Percentiles rank a stretch among this genome's conserved stretches.
These are phyloP conservation scores for Ziziphus jujuba DNA, from an alignment of 306 rosid species.

Conservation along the genomic window DNA sequence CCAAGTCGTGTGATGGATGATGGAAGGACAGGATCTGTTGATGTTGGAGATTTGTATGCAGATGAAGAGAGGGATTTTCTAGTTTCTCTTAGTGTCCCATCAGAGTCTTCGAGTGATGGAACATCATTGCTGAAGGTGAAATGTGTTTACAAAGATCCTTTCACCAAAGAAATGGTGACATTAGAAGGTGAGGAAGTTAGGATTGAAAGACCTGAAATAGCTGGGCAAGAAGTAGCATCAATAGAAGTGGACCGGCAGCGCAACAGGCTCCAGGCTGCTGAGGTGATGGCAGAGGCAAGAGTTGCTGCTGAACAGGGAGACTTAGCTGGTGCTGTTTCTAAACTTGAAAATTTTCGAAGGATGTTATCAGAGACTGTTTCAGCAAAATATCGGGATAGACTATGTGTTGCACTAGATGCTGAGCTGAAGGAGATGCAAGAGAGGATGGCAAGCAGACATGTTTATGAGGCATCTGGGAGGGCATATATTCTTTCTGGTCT, in stretches of 20 bases:
- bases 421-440: slow-evolving; percentile 98
- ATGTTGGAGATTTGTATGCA: slow-evolving; percentile 89
- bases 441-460: slow-evolving; percentile 92
- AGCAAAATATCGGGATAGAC: slow-evolving; percentile 62
- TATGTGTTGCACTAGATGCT: slow-evolving; percentile 86
- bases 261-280: slow-evolving; percentile 90
- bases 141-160: slow-evolving; percentile 77
- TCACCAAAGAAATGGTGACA: slow-evolving; percentile 57
- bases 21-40: slow-evolving; percentile 61
- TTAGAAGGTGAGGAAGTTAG: slow-evolving; percentile 71
- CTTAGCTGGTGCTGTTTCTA: slow-evolving; percentile 59
- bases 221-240: slow-evolving; percentile 57
- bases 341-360: slow-evolving; percentile 79
- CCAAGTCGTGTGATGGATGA: slow-evolving; percentile 59
- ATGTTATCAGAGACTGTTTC: slow-evolving; percentile 59
- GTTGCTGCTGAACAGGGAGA: slow-evolving; percentile 82
- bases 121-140: slow-evolving; percentile 76
- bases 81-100: slow-evolving; percentile 72
- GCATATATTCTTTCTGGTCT: slow-evolving; percentile 96
- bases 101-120: slow-evolving; percentile 40
- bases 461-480: slow-evolving; percentile 95
- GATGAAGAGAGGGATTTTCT: slow-evolving; percentile 98
- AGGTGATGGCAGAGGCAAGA: slow-evolving; percentile 85
- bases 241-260: slow-evolving; percentile 91
- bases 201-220: slow-evolving; percentile 60